Evolutionary conservation across 148 eudicot species (phyloP).

Genomic region (Cornus kousa): DNA sequence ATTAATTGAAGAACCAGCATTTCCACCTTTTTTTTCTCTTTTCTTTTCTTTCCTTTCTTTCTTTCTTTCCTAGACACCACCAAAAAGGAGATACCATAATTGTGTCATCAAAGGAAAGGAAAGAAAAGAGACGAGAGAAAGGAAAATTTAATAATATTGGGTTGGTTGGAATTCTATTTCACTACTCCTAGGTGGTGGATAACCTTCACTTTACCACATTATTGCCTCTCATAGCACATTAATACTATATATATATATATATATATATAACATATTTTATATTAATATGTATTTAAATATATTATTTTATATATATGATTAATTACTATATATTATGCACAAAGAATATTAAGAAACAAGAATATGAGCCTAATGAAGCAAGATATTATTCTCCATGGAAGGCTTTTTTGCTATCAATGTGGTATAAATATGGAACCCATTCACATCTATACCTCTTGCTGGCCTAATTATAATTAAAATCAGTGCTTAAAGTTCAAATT

Average conservation of each 20-base stretch:
- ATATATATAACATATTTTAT: too few relatives aligned
- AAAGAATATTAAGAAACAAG: too few relatives aligned
- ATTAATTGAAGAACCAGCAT: slow-evolving; percentile 10
- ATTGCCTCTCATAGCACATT: neutral
- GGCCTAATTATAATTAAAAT: neutral
- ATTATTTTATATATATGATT: too few relatives aligned
- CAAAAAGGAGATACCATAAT: slow-evolving; percentile 18
- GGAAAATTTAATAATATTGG: neutral
- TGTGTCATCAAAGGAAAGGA: neutral
- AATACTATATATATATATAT: neutral
- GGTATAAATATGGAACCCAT: neutral
- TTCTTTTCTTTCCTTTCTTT: neutral
- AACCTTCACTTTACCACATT: slow-evolving; percentile 7
- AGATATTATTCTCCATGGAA: neutral
- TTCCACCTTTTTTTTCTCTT: neutral
- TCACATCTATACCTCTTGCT: neutral
- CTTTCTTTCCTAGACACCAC: neutral
- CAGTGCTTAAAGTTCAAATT: neutral
- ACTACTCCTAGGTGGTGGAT: neutral
- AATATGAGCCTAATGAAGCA: too few relatives aligned
- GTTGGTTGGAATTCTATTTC: neutral
- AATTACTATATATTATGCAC: too few relatives aligned
- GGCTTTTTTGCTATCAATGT: neutral
- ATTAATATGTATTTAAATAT: too few relatives aligned
- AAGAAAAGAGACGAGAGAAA: neutral